phyloP scores from a whole-genome alignment of 371 early-diverging fungal genomes.

The Mucor saturninus region DNA sequence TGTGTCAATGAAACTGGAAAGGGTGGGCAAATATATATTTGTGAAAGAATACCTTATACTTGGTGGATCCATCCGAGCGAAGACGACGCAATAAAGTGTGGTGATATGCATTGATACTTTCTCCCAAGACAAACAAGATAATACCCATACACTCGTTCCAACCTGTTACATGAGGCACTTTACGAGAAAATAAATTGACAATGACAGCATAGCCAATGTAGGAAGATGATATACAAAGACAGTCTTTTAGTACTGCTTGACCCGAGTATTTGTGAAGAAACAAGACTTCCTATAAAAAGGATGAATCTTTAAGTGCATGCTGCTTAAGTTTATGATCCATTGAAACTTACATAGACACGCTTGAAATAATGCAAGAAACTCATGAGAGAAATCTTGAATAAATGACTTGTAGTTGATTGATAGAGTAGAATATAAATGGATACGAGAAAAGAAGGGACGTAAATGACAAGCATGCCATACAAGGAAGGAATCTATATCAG shows the following conservation, averaged over 20 bases:
- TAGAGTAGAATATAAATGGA: constrained; percentile 4
- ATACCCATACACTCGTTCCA: constrained; percentile 12
- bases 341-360: constrained; percentile 34
- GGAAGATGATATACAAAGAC: constrained; percentile 23
- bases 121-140: constrained; percentile 32
- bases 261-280: constrained; percentile 48
- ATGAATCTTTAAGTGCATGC: no score
- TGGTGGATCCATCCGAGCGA: constrained; percentile 25
- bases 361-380: constrained; percentile 36
- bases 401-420: not conserved
- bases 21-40: no score
- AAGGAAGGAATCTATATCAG: constrained; percentile 33
- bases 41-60: constrained; percentile 31
- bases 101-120: constrained; percentile 39
- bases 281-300: constrained; percentile 35
- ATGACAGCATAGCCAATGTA: constrained; percentile 26
- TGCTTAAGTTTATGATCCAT: not conserved
- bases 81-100: constrained; percentile 37
- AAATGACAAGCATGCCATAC: constrained; percentile 45
- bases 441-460: constrained; percentile 26
- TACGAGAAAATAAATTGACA: constrained; percentile 12
- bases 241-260: constrained; percentile 18
- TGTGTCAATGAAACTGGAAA: no score
- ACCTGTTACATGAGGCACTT: constrained; percentile 6
- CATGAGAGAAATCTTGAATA: constrained; percentile 10